phyloP scores from a whole-genome alignment of 1,284 basidiomycete genomes.

The Rhodotorula sp. region DNA sequence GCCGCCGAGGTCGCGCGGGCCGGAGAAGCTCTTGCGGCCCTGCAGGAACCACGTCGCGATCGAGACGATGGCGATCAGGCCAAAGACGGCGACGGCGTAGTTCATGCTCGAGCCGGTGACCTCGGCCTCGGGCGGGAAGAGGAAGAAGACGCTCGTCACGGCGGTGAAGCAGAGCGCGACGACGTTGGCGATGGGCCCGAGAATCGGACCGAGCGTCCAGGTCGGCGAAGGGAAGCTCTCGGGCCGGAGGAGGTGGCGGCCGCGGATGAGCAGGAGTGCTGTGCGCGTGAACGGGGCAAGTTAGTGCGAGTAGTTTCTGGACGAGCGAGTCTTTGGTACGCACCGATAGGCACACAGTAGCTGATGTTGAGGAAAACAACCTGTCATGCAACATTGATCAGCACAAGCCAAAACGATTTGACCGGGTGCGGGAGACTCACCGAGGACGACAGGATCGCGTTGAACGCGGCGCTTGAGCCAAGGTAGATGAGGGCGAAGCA shows the following conservation, averaged over 20 bases:
- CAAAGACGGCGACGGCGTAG: constrained; percentile 39
- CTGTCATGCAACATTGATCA: constrained; percentile 16
- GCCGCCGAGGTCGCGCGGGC: constrained; percentile 56
- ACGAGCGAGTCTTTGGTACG: neutral
- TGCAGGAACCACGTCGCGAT: constrained; percentile 50
- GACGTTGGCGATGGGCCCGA: constrained; percentile 51
- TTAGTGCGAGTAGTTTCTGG: neutral
- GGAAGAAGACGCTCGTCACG: constrained; percentile 56
- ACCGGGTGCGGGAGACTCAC: neutral
- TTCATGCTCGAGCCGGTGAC: constrained; percentile 9
- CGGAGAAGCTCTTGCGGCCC: constrained; percentile 51
- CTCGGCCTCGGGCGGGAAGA: constrained; percentile 53
- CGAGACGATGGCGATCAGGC: constrained; percentile 45
- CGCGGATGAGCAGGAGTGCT: constrained; percentile 52
- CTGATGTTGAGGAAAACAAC: constrained; percentile 55
- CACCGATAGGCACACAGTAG: constrained; percentile 44
- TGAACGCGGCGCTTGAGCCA: constrained; percentile 4
- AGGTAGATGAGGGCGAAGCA: constrained; percentile 55
- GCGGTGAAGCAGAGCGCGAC: constrained; percentile 52
- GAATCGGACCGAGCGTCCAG: constrained; percentile 46
- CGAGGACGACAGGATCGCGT: constrained; percentile 12
- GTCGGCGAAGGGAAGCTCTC: constrained; percentile 47
- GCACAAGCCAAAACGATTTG: too few species aligned
- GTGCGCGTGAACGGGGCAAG: constrained; percentile 47
- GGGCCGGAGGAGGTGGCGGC: constrained; percentile 50